Conservation (phyloP, 768 basidiomycete genomes). For the Pisolithus tinctorius region DNA sequence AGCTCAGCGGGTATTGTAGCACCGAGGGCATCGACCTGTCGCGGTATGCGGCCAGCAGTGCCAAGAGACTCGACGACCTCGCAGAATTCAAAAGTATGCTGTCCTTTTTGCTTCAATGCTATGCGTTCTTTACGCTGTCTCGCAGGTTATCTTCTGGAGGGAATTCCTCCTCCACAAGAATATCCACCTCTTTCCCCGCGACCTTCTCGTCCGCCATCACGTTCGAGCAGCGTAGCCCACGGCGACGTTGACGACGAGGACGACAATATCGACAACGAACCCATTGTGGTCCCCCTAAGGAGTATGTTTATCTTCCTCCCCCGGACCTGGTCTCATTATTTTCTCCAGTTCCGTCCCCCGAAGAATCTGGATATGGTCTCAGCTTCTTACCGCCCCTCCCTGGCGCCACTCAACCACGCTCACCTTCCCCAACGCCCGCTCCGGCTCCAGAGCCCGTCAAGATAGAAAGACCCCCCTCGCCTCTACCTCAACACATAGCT, state of each 20-base stretch:
- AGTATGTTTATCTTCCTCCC: constrained; percentile 29
- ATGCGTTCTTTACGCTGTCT: constrained; percentile 8
- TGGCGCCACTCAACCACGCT: constrained; percentile 18
- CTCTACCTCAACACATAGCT: constrained; percentile 35
- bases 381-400: constrained; percentile 32
- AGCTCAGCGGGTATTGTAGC: constrained; percentile 59
- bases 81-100: constrained; percentile 63
- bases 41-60: constrained; percentile 59
- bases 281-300: constrained; percentile 17
- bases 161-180: constrained; percentile 47
- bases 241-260: constrained; percentile 21
- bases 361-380: constrained; percentile 3
- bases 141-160: constrained; percentile 54
- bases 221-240: constrained; percentile 18
- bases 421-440: constrained; percentile 34
- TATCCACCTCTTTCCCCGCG: constrained; percentile 41
- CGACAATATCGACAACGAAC: constrained; percentile 10
- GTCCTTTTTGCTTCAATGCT: constrained; percentile 1
- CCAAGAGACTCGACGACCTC: constrained; percentile 64
- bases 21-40: constrained; percentile 64
- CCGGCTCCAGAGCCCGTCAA: constrained; percentile 24
- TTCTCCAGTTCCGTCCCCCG: neutral
- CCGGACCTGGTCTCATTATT: constrained; percentile 2
- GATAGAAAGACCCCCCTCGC: constrained; percentile 31
- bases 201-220: constrained; percentile 32